phyloP scores from a whole-genome alignment of 148 eudicot genomes.

The Vaccinium macrocarpon region DNA sequence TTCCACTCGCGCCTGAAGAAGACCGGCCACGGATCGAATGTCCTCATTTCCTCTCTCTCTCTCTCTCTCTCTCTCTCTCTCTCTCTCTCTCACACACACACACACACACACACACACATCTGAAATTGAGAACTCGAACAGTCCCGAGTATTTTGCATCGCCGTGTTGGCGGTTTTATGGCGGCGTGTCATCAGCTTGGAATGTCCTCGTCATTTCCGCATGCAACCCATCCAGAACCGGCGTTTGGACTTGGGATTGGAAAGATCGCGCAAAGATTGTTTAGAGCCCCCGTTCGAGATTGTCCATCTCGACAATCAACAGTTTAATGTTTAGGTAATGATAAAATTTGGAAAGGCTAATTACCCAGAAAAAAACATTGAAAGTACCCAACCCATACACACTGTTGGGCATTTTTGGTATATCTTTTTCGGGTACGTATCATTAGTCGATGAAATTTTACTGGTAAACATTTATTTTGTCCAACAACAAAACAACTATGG shows the following conservation, averaged over 20 bases:
- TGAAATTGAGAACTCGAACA: not conserved
- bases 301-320: too few relatives aligned
- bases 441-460: too few relatives aligned
- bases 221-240: not conserved
- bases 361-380: too few relatives aligned
- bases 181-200: not conserved
- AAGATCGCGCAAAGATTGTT: not conserved
- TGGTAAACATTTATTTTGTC: too few relatives aligned
- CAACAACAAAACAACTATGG: too few relatives aligned
- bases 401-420: too few relatives aligned
- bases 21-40: slow-evolving; percentile 24
- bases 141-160: not conserved
- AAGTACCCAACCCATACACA: too few relatives aligned
- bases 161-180: not conserved
- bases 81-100: too few relatives aligned
- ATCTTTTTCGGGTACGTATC: too few relatives aligned
- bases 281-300: too few relatives aligned
- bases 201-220: not conserved
- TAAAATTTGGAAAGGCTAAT: too few relatives aligned
- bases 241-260: not conserved
- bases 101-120: not conserved
- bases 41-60: slow-evolving; percentile 9
- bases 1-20: slow-evolving; percentile 22
- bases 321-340: too few relatives aligned
- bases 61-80: not conserved